These are phyloP conservation scores for Acorus calamus DNA, from an alignment of 106 monocot species.

Conservation along the genomic window DNA sequence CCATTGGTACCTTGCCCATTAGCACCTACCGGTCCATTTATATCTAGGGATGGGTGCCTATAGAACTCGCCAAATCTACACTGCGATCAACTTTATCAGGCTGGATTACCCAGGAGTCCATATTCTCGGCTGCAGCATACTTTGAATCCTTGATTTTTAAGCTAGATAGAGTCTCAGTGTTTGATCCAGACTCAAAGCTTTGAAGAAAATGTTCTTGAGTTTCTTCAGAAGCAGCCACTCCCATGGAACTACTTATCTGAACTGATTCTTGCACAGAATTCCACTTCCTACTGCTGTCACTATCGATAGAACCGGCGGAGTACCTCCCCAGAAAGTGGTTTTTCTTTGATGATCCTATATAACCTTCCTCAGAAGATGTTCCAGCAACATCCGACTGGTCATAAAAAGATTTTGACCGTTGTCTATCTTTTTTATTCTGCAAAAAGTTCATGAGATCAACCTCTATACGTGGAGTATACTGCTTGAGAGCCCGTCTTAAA, in stretches of 20 bases:
- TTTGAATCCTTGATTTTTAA: constrained; percentile 28
- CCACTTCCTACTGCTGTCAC: constrained; percentile 55
- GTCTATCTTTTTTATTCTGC: constrained; percentile 91
- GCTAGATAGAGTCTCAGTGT: constrained; percentile 18
- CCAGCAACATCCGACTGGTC: constrained; percentile 70
- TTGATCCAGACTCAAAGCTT: constrained; percentile 28
- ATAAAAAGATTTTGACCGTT: constrained; percentile 75
- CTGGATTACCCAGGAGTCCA: constrained; percentile 18
- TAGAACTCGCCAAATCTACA: constrained; percentile 36
- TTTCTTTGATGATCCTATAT: constrained; percentile 58
- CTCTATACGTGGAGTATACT: constrained; percentile 95
- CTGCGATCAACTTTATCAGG: constrained; percentile 30
- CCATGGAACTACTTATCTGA: constrained; percentile 25
- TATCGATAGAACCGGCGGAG: constrained; percentile 68
- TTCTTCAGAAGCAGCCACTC: constrained; percentile 35
- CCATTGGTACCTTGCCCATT: constrained; percentile 30
- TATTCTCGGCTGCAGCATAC: constrained; percentile 14
- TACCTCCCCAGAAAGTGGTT: constrained; percentile 50
- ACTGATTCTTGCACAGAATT: constrained; percentile 53
- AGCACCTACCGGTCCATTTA: constrained; percentile 24
- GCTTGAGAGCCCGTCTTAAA: constrained; percentile 85
- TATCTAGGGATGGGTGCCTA: constrained; percentile 44
- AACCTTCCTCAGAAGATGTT: constrained; percentile 89
- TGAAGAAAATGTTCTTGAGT: constrained; percentile 23
- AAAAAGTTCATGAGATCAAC: constrained; percentile 92